Evolutionary conservation across 176 grass and related monocot species (phyloP).

Genomic region (Cenchrus americanus): DNA sequence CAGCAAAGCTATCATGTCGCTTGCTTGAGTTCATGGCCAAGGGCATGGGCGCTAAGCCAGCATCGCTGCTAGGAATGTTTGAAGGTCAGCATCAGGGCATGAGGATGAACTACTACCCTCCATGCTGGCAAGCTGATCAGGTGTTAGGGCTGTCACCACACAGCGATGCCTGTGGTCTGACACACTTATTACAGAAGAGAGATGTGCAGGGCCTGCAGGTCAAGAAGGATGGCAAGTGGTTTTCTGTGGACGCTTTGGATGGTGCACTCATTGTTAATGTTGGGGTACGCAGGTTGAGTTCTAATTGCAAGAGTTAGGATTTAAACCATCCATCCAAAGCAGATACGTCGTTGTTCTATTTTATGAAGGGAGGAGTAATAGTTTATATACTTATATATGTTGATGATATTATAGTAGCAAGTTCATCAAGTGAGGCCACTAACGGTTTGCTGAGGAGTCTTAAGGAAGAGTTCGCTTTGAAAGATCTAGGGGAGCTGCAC

Average conservation of each 20-base stretch:
- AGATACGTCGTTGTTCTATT: no score
- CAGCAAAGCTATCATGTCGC: slow-evolving; percentile 22
- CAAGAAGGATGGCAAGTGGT: slow-evolving; percentile 52
- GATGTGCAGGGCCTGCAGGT: slow-evolving; percentile 57
- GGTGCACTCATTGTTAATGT: slow-evolving; percentile 52
- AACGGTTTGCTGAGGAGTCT: no score
- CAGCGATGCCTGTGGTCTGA: slow-evolving; percentile 35
- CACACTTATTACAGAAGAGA: slow-evolving; percentile 50
- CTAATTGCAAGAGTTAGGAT: no score
- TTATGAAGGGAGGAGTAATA: no score
- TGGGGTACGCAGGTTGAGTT: slow-evolving; percentile 1
- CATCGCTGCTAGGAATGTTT: slow-evolving; percentile 35
- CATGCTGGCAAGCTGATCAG: slow-evolving; percentile 45
- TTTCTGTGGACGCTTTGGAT: slow-evolving; percentile 47
- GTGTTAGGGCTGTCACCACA: slow-evolving; percentile 67
- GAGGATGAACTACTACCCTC: slow-evolving; percentile 68
- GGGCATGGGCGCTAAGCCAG: slow-evolving; percentile 49
- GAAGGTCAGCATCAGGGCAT: slow-evolving; percentile 45
- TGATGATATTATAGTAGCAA: no score
- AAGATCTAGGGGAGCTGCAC: no score
- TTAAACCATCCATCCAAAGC: no score
- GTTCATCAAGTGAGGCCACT: no score
- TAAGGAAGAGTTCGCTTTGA: no score
- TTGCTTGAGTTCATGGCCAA: slow-evolving; percentile 49
- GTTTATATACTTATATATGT: no score